Evolutionary conservation across 352 stramenopile genomes (phyloP), one percentile per base, ranked within the genome.

Genomic region (Phytophthora crassamura): DNA sequence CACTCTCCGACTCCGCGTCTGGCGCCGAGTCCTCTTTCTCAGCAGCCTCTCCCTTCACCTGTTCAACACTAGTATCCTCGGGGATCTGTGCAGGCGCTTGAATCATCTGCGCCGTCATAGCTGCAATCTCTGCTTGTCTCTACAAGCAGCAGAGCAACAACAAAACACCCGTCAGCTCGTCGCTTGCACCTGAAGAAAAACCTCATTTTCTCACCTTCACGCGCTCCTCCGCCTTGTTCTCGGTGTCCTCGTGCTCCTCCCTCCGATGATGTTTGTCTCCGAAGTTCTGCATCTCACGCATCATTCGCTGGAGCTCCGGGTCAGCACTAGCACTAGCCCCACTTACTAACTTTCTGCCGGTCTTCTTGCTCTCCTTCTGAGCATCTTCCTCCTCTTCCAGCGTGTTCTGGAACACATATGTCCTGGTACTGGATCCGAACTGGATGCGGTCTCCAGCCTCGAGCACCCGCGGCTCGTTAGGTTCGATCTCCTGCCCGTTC

Each of bases 101-200:
- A 72, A 94, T 87, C 85, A 94, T 92, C n/a, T 84, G 69, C 11
- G 83, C 80, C 12, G 83, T 89, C 80, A 91, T 86, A 3, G 78
- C 81, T 32, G 78, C 82, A 25, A 92, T 92, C 53, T 94, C 83
- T 7, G 59, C 77, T 76, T 87, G 50, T 30, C 84, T 70, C 82
- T 93, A 54, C 28, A 57, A 35, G 28, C 7, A 39, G 63, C 28
- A 60, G 34, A 45, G 11, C 45, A 61, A 49, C n/a, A 41, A 28
- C 33, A 55, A 1, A 48, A 53, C 18, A 70, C 33, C 16, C 10
- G 10, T 20, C 7, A 39, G 42, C 7, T 12, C 3, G 47, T 4
- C 20, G 43, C 7, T 33, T 22, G 9, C 40, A 53, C 20, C 22
- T 60, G 16, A 20, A 4, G 3, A 54, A 36, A 34, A 55, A 22